Base-by-base conservation (phyloP, 1,284 basidiomycete species). In the Tremellales sp. region DNA sequence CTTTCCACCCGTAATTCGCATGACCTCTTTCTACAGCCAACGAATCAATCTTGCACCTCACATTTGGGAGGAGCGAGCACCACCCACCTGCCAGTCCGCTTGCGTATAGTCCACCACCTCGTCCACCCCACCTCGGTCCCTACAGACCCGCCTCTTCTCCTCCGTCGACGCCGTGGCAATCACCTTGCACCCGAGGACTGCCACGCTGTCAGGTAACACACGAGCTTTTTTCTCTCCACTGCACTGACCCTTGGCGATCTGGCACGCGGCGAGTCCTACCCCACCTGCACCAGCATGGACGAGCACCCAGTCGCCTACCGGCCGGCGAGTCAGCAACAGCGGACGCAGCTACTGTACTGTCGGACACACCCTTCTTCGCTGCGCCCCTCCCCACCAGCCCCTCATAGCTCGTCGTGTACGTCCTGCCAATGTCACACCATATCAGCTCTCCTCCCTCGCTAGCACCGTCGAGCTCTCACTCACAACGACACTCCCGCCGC, bases 381-480 rank as follows among this genome's bases (percentile, higher is more conserved):
- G 86, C 74, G 8, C 86, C 92, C 44, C 90, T 77, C n/a, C 86
- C 85, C 0, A 90, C 85, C 13, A 97, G 75, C 0, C 83, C 90
- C 62, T 92, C 89, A 59, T 93, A 94, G 54, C 83, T 85, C 1
- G 91, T 94, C 0, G 87, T 86, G 81, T 85, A 90, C n/a, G 88
- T 92, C n/a, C 65, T 67, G 34, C 21, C 13, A 21, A 45, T n/a
- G 6, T 12, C 34, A 6, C 16, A 6, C 29, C 35, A 36, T 27
- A 31, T 47, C 28, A 47, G 19, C 33, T 27, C 16, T 21, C 37
- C 7, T 41, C 40, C 27, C 28, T 13, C 13, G 25, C 31, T 44
- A 16, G 22, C 21, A 19, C n/a, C 25, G 13, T 21, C n/a, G 12
- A 35, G 8, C 9, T 33, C 22, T 10, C 5, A 54, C 60, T 44